Conservation (phyloP, 177 flowering plant species). For the Vitis hybrid region DNA sequence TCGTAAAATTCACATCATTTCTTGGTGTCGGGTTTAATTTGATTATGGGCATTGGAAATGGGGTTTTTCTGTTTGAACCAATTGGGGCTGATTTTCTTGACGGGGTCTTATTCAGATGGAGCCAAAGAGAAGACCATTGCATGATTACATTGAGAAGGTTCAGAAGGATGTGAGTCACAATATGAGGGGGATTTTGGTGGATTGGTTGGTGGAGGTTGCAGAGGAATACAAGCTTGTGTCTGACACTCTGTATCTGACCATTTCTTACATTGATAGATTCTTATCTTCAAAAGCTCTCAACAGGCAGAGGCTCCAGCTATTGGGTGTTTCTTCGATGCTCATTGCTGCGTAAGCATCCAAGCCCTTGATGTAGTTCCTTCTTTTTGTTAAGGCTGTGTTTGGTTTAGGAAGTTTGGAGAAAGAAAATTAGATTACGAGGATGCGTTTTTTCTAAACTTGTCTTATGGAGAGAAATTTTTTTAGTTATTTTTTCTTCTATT, state of each 20-base stretch:
- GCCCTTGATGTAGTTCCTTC: no score
- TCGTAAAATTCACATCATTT: no score
- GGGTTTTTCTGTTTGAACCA: background rate
- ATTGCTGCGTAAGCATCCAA: conserved; percentile 69
- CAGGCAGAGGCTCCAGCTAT: conserved; percentile 68
- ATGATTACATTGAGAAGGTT: conserved; percentile 57
- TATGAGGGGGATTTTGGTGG: conserved; percentile 79
- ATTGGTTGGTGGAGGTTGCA: conserved; percentile 92
- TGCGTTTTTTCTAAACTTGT: background rate
- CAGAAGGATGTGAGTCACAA: conserved; percentile 65
- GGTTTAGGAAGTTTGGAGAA: background rate
- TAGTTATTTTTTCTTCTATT: no score
- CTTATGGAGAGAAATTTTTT: background rate
- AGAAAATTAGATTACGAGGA: background rate
- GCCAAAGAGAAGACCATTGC: conserved; percentile 52
- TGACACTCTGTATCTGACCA: conserved; percentile 71
- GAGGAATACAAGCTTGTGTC: conserved; percentile 80
- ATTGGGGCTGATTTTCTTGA: background rate
- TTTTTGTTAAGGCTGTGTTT: no score
- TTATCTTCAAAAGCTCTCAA: conserved; percentile 51
- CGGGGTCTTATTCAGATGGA: conserved; percentile 34
- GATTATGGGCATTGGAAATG: background rate
- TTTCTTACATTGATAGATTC: conserved; percentile 70
- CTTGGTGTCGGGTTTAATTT: background rate
- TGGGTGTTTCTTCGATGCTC: conserved; percentile 88